Evolutionary conservation across 352 stramenopile species (phyloP).

Genomic region (Phytophthora citricola): DNA sequence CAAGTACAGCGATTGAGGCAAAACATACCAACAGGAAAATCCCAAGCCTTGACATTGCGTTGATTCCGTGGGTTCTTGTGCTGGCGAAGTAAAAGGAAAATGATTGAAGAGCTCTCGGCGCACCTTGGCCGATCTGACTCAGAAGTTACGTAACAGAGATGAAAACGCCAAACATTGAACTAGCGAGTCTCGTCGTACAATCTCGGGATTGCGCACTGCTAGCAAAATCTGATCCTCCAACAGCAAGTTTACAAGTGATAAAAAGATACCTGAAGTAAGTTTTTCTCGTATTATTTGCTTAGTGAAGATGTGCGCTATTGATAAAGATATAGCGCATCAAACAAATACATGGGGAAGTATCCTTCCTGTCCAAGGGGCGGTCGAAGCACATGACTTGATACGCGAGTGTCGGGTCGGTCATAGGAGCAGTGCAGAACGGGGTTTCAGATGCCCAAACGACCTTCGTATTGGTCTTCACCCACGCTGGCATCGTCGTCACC

Average conservation of each 20-base stretch:
- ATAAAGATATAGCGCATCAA: constrained; percentile 4
- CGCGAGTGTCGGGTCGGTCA: constrained; percentile 18
- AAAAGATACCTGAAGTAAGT: too few relatives aligned
- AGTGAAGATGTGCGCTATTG: background rate
- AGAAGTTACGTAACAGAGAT: constrained; percentile 2
- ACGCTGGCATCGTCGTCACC: constrained; percentile 13
- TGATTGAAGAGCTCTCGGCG: constrained; percentile 14
- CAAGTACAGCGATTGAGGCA: background rate
- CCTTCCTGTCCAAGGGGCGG: background rate
- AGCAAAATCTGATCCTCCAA: constrained; percentile 13
- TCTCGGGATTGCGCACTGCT: constrained; percentile 30
- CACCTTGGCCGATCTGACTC: constrained; percentile 28
- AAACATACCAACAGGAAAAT: constrained; percentile 8
- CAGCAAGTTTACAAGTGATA: too few relatives aligned
- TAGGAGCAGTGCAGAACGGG: constrained; percentile 17
- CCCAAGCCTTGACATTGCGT: constrained; percentile 18
- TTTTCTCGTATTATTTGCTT: background rate
- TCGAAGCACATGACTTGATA: constrained; percentile 33
- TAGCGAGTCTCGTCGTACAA: constrained; percentile 30
- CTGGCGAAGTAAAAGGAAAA: constrained; percentile 30
- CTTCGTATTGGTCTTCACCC: constrained; percentile 29
- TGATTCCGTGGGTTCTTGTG: background rate
- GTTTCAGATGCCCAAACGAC: constrained; percentile 19
- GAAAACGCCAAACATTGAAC: constrained; percentile 16
- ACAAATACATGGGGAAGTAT: constrained; percentile 7